These are phyloP conservation scores for Lachancea nothofagi DNA, from an alignment of 805 yeast genomes.

Conservation along the genomic window DNA sequence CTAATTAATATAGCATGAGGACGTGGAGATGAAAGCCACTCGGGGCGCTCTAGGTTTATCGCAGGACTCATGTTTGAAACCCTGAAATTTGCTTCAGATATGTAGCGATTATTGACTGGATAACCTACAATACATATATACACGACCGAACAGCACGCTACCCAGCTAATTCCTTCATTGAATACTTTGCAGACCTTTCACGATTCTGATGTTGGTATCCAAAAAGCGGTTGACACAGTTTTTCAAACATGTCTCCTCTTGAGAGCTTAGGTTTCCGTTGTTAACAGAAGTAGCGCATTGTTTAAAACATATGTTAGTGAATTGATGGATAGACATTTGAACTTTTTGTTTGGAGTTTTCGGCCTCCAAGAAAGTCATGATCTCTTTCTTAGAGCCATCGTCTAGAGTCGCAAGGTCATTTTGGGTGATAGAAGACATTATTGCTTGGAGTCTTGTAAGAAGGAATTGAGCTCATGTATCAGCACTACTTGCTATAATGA, in stretches of 20 bases:
- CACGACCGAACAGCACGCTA: neutral
- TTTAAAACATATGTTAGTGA: constrained; percentile 87
- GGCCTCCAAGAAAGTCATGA: constrained; percentile 67
- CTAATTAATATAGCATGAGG: no score
- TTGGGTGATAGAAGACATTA: constrained; percentile 36
- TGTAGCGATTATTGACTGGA: no score
- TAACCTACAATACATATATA: no score
- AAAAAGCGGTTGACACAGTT: constrained; percentile 82
- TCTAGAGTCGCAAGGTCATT: constrained; percentile 46
- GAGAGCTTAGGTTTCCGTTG: constrained; percentile 43
- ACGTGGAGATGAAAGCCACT: no score
- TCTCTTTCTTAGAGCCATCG: constrained; percentile 66
- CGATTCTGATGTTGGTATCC: constrained; percentile 82
- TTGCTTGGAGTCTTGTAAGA: no score
- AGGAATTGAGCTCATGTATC: no score
- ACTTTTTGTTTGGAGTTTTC: constrained; percentile 86
- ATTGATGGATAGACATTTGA: constrained; percentile 77
- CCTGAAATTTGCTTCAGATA: no score
- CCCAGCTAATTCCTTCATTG: constrained; percentile 16
- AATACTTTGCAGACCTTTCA: constrained; percentile 42
- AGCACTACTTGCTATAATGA: neutral
- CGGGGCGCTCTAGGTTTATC: no score
- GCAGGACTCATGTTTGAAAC: no score
- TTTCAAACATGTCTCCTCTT: constrained; percentile 67
- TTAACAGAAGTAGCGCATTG: constrained; percentile 59